A percentile compares a stretch with the other conserved stretches of the same genome.
These are phyloP conservation scores for Fusarium illudens DNA, from an alignment of 2,329 filamentous ascomycete genomes.

Conservation along the genomic window DNA sequence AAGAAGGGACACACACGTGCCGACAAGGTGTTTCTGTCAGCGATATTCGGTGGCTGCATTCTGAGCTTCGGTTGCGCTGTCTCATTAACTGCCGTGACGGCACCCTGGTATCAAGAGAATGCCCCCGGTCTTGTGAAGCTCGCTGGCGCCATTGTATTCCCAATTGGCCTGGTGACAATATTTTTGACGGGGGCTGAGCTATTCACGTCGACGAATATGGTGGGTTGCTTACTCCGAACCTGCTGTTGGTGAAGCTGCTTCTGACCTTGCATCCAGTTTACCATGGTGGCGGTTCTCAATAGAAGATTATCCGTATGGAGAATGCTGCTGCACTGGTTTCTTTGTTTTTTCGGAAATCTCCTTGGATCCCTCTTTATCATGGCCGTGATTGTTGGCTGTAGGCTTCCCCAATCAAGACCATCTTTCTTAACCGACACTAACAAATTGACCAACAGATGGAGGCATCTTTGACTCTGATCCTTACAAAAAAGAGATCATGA, in stretches of 20 bases:
- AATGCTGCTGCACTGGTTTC: constrained; percentile 49
- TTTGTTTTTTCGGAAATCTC: constrained; percentile 60
- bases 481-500: constrained; percentile 55
- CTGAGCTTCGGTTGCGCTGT: constrained; percentile 37
- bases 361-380: constrained; percentile 58
- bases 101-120: constrained; percentile 38
- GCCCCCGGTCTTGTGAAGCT: constrained; percentile 36
- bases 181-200: constrained; percentile 34
- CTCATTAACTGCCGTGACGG: constrained; percentile 30
- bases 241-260: neutral
- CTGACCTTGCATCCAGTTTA: constrained; percentile 21
- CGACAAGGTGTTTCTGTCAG: constrained; percentile 37
- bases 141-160: constrained; percentile 35
- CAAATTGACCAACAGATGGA: constrained; percentile 46
- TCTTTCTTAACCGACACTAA: neutral
- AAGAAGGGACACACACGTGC: constrained; percentile 28
- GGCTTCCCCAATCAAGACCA: neutral
- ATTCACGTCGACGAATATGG: constrained; percentile 37
- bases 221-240: neutral
- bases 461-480: constrained; percentile 52
- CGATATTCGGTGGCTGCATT: constrained; percentile 31
- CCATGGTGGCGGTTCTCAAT: constrained; percentile 32
- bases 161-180: constrained; percentile 33
- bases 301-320: constrained; percentile 31
- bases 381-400: constrained; percentile 54